These are phyloP conservation scores for Scenedesmus sp. DNA, from an alignment of 163 green algal genomes.

Conservation along the genomic window DNA sequence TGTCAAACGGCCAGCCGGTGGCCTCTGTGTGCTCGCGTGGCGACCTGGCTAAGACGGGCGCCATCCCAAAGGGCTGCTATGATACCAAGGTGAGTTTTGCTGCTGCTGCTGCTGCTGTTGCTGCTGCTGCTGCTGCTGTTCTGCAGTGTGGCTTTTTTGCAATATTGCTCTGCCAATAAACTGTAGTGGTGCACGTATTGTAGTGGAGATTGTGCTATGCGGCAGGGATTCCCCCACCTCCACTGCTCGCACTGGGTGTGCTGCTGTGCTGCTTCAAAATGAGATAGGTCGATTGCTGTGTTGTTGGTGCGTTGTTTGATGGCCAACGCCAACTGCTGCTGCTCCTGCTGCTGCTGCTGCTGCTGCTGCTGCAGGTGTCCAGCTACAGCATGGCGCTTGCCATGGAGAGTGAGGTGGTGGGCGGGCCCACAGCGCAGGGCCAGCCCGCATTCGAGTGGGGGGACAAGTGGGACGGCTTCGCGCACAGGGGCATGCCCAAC, in stretches of 20 bases:
- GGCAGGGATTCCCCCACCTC: too few species aligned
- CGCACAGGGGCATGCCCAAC: conserved; percentile 49
- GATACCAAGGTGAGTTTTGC: conserved; percentile 67
- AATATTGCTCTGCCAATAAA: too few species aligned
- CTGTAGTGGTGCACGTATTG: neutral
- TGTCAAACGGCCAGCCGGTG: conserved; percentile 63
- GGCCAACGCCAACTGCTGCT: neutral
- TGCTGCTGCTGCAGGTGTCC: conserved; percentile 62
- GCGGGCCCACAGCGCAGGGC: conserved; percentile 67
- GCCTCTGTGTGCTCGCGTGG: conserved; percentile 71
- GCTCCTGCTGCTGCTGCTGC: conserved; percentile 40
- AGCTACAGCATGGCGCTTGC: conserved; percentile 59
- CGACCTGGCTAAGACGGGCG: conserved; percentile 62
- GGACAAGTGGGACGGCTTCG: conserved; percentile 12
- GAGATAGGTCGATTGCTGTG: neutral
- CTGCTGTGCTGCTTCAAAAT: too few species aligned
- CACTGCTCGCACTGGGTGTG: too few species aligned
- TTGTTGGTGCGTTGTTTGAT: neutral
- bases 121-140: neutral
- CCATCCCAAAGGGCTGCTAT: conserved; percentile 71
- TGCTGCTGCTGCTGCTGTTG: neutral
- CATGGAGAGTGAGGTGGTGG: conserved; percentile 71
- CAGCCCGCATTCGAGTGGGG: conserved; percentile 50
- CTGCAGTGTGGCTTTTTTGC: neutral
- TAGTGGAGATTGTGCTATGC: too few species aligned